Evolutionary conservation across 805 yeast genomes (phyloP).

Genomic region (Myxozyma melibiosi): DNA sequence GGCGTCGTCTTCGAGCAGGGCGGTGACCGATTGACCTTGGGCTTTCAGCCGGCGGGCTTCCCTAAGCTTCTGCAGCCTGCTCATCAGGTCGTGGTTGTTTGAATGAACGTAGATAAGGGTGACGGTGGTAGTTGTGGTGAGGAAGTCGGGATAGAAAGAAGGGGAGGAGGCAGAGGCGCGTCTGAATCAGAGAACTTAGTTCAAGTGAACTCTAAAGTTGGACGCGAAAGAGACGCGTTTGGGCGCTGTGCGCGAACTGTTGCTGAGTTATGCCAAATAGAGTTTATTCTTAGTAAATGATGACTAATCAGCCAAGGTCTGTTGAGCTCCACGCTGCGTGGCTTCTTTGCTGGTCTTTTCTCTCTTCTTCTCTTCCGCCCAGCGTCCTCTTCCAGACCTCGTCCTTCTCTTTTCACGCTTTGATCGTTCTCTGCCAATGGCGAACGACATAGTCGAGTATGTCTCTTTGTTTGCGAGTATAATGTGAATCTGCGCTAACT

Average conservation of each 20-base stretch:
- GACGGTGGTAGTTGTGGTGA: not conserved
- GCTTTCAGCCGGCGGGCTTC: conserved; percentile 65
- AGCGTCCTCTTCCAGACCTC: not conserved
- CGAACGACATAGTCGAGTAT: conserved; percentile 31
- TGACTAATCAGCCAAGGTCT: too few species aligned
- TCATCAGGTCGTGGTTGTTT: not conserved
- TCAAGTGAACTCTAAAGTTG: not conserved
- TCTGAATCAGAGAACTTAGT: too few species aligned
- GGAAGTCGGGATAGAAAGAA: not conserved
- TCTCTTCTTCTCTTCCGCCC: not conserved
- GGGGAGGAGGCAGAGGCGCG: not conserved
- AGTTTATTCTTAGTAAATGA: too few species aligned
- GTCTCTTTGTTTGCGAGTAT: not conserved
- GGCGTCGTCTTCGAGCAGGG: conserved; percentile 50
- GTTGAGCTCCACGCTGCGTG: too few species aligned
- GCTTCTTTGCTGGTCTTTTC: not conserved
- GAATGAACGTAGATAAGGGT: not conserved
- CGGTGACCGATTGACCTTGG: conserved; percentile 53
- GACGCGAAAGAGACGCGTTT: not conserved
- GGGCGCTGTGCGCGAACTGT: too few species aligned
- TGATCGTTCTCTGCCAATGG: conserved; percentile 4
- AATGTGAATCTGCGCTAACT: not conserved
- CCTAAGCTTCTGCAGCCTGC: conserved; percentile 2
- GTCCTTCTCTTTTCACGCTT: not conserved
- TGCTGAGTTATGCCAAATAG: too few species aligned